Evolutionary conservation across 129 eudicot species (phyloP), one percentile per base, ranked within the genome.

Genomic region (Centella asiatica): DNA sequence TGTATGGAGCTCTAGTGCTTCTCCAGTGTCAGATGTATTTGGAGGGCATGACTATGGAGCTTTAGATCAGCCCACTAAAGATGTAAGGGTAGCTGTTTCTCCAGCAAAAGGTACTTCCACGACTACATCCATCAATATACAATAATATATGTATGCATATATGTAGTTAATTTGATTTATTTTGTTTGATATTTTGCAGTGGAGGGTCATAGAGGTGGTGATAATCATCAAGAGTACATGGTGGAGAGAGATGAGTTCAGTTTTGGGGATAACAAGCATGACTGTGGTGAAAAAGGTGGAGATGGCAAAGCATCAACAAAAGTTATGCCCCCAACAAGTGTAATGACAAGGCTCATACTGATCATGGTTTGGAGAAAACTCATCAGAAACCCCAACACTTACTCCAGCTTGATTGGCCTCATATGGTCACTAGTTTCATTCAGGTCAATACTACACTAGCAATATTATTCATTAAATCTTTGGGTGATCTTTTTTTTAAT

Each of bases 351-450:
- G 81, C 93, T 90, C n/a, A 90, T 90, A 23, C 44, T 90, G 66
- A 86, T 86, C 44, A 86, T 90, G 97, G 97, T 90, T 36, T 83
- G 97, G 97, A 80, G 95, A 68, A 90, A 90, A 71, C 71, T 90
- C 49, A 86, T 90, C 5, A 80, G 95, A 28, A 90, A 90, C 72
- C 97, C 97, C 39, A 90, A 90, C 74, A 86, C 90, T 29, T 90
- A 90, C 68, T 90, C 95, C 14, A 90, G 97, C 70, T 77, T 90
- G 34, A 78, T 90, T 62, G 97, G 95, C 10, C 85, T 90, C 17
- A 64, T 57, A 4, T 90, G 97, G 97, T 90, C 97, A 24, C 80
- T 90, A 26, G 87, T 90, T 60, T 81, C 86, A 23, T 90, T 81
- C 85, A 90, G 94, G 97, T 90, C 45, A 26, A 36, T 40, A n/a